phyloP scores from a whole-genome alignment of 108 stramenopile genomes.

The Phaeodactylum tricornutum region DNA sequence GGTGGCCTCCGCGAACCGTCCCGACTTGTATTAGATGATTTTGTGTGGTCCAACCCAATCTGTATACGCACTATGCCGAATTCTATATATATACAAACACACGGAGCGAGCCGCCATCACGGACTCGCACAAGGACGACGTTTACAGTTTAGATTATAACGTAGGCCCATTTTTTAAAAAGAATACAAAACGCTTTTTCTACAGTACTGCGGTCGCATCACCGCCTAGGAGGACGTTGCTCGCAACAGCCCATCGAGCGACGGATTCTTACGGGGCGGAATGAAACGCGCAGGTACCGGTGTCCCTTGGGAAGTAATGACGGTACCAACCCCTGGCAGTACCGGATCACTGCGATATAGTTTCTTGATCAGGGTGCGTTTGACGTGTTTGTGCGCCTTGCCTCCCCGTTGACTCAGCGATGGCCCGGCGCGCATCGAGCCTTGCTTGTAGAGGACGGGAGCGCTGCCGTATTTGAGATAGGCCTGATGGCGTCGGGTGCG shows the following conservation, averaged over 20 bases:
- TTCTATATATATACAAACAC: background rate
- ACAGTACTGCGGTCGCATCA: no score
- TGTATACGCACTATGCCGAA: background rate
- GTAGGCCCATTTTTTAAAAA: no score
- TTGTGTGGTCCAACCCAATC: background rate
- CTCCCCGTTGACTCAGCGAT: constrained; percentile 13
- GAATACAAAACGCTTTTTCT: no score
- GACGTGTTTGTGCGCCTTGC: constrained; percentile 11
- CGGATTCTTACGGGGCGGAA: no score
- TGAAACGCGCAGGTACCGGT: no score
- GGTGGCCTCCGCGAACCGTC: background rate
- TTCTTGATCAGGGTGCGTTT: constrained; percentile 17
- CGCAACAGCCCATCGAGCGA: no score
- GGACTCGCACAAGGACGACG: no score
- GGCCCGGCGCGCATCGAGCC: constrained; percentile 66
- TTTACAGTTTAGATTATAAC: no score
- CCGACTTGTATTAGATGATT: background rate
- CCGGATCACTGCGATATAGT: constrained; percentile 11
- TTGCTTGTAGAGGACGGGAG: constrained; percentile 37
- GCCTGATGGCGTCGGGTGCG: constrained; percentile 33
- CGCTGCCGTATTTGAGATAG: constrained; percentile 56
- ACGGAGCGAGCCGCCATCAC: no score
- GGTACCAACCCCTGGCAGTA: background rate
- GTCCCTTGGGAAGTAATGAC: background rate
- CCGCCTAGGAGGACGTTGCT: no score